Evolutionary conservation across 441 rosid genomes (phyloP).

Genomic region (Brassica balearica): DNA sequence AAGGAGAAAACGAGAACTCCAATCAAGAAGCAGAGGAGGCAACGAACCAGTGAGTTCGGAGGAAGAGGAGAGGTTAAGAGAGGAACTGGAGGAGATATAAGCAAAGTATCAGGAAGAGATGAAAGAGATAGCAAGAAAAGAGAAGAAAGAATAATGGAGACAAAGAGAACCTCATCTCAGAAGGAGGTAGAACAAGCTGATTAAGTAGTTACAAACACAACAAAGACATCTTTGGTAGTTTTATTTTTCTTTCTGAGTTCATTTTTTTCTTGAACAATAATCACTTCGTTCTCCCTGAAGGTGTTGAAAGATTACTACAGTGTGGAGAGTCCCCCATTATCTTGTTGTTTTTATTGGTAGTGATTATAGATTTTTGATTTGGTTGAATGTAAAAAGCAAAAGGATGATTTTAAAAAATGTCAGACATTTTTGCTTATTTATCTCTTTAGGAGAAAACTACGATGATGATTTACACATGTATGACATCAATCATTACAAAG

Average conservation of each 20-base stretch:
- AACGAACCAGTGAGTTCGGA: slow-evolving; percentile 43
- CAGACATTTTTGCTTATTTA: not conserved
- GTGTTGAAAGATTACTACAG: slow-evolving; percentile 36
- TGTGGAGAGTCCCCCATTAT: slow-evolving; percentile 20
- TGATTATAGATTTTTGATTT: not conserved
- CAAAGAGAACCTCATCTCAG: slow-evolving; percentile 48
- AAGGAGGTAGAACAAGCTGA: slow-evolving; percentile 39
- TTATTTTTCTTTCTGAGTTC: not conserved
- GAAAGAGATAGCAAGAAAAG: slow-evolving; percentile 52
- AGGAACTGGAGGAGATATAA: slow-evolving; percentile 57
- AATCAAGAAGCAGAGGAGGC: slow-evolving; percentile 22
- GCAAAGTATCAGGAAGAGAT: slow-evolving; percentile 53
- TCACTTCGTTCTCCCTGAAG: slow-evolving; percentile 34
- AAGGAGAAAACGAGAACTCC: slow-evolving; percentile 39
- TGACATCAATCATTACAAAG: not conserved
- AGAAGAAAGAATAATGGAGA: slow-evolving; percentile 60
- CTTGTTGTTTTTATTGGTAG: not conserved
- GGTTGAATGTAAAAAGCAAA: slow-evolving; percentile 8
- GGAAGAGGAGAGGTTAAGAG: slow-evolving; percentile 48
- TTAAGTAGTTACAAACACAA: slow-evolving; percentile 19
- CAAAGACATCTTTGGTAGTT: not conserved
- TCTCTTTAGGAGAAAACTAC: not conserved
- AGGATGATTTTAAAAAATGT: slow-evolving; percentile 4
- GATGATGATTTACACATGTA: not conserved
- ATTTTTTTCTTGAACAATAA: slow-evolving; percentile 3